Conservation (phyloP, 495 filamentous ascomycete species). For the Xylaria palmicola region DNA sequence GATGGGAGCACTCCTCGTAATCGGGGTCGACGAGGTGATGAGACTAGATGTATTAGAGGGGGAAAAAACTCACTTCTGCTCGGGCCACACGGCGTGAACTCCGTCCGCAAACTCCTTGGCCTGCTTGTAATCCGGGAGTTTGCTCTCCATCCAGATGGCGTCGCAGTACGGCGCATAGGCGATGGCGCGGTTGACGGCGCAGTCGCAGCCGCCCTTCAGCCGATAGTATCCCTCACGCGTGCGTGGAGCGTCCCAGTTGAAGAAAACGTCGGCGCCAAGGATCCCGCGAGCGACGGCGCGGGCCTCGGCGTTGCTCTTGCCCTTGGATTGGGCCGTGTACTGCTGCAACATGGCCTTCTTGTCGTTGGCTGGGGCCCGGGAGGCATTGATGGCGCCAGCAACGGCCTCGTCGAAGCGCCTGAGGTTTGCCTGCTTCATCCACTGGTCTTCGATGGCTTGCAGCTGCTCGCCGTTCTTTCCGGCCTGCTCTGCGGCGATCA, state of each 20-base stretch:
- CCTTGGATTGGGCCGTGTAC: slow-evolving; percentile 65
- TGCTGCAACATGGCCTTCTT: slow-evolving; percentile 64
- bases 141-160: slow-evolving; percentile 99
- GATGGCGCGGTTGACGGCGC: slow-evolving; percentile 85
- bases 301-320: slow-evolving; percentile 84
- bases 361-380: slow-evolving; percentile 50
- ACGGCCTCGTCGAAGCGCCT: slow-evolving; percentile 93
- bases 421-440: slow-evolving; percentile 77
- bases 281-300: slow-evolving; percentile 79
- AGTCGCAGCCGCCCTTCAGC: slow-evolving; percentile 86
- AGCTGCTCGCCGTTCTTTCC: slow-evolving; percentile 81
- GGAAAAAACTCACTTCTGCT: slow-evolving; percentile 74
- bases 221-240: slow-evolving; percentile 95
- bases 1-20: no score
- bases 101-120: slow-evolving; percentile 93
- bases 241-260: slow-evolving; percentile 88
- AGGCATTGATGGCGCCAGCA: slow-evolving; percentile 70
- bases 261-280: slow-evolving; percentile 79
- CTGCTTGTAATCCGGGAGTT: slow-evolving; percentile 88
- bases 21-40: no score
- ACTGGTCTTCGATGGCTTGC: slow-evolving; percentile 89
- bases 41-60: no score
- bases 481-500: slow-evolving; percentile 77
- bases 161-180: slow-evolving; percentile 94
- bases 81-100: slow-evolving; percentile 90